Evolutionary conservation across 164 flowering plant genomes (phyloP), one percentile per base, ranked within the genome.

Genomic region (Vitis labrusca): DNA sequence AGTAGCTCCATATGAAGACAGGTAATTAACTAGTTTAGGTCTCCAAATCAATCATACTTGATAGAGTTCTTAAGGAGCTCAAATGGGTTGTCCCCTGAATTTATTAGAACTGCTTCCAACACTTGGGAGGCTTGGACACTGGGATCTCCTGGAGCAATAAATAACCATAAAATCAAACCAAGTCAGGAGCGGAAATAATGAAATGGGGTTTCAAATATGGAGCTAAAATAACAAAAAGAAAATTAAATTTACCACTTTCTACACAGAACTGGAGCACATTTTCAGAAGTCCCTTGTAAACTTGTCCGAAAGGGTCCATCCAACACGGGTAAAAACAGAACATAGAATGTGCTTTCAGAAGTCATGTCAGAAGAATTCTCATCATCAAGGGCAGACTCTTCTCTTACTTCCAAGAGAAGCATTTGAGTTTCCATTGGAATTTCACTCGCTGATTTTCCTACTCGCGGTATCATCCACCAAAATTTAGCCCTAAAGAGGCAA

Each of bases 391-490:
- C 76, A 65, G 82, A 81, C 59, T 77, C 84, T 73, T 86, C 83
- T 67, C 66, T 80, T 16, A 67, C 83, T 82, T 92, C 92, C 73
- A 90, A 65, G 14, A 92, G 85, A 37, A 92, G 80, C 84, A 92
- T 67, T 77, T 92, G 98, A 61, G 96, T 90, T 71, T 92, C 97
- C 59, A 83, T 16, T 10, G 92, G 95, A 72, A 92, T 74, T 60
- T 90, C 90, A 27, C 85, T 73, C 0, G 82, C 87, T 0, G 79
- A 75, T 60, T 76, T 75, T 63, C 92, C 95, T 12, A 81, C 72
- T 2, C 85, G 66, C 2, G 92, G 97, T 75, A 85, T 84, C 97
- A 90, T 90, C 97, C 95, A 90, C 94, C 97, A 89, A 14, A 90
- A 81, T 68, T 90, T 92, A 73, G 75, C 77, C 70, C 87, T 82